A percentile compares a stretch with the other conserved stretches of the same genome.
These are phyloP conservation scores for Coemansia sp. DNA, from an alignment of 192 early-diverging fungal species.

Conservation along the genomic window DNA sequence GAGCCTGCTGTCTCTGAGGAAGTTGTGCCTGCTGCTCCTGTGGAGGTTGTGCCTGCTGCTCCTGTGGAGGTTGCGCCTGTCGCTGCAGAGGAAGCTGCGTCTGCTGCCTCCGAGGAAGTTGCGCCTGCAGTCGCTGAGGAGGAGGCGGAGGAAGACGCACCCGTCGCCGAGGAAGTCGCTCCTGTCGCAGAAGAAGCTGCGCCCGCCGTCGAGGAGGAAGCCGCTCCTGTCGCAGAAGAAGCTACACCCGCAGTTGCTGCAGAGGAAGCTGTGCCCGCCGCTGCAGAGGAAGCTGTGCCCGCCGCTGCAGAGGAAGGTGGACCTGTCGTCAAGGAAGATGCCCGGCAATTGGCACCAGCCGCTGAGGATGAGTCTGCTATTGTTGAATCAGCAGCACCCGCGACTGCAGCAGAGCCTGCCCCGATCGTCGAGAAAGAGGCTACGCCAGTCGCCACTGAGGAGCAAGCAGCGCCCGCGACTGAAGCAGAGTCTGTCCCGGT, in stretches of 20 bases:
- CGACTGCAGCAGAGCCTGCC: too few relatives aligned
- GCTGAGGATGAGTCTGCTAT: background rate
- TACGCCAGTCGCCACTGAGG: background rate
- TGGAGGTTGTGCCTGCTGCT: background rate
- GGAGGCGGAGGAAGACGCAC: background rate
- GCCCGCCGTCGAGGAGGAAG: constrained; percentile 8
- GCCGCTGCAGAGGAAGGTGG: background rate
- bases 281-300: constrained; percentile 9
- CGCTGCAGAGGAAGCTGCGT: constrained; percentile 1
- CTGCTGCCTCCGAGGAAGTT: background rate
- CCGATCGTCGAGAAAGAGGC: background rate
- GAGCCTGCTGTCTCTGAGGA: background rate
- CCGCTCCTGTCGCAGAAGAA: background rate
- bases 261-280: background rate
- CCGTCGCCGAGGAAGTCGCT: constrained; percentile 8
- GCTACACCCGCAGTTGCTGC: background rate
- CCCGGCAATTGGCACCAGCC: background rate
- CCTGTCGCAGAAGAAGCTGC: background rate
- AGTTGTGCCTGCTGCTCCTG: background rate
- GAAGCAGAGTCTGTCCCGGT: background rate
- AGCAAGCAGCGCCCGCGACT: too few relatives aligned
- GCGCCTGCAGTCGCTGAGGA: constrained; percentile 1
- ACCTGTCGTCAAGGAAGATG: background rate
- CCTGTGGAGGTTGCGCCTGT: background rate
- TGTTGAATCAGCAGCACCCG: background rate